Conservation (phyloP, 495 filamentous ascomycete species). For the Penicillium bialowiezense region DNA sequence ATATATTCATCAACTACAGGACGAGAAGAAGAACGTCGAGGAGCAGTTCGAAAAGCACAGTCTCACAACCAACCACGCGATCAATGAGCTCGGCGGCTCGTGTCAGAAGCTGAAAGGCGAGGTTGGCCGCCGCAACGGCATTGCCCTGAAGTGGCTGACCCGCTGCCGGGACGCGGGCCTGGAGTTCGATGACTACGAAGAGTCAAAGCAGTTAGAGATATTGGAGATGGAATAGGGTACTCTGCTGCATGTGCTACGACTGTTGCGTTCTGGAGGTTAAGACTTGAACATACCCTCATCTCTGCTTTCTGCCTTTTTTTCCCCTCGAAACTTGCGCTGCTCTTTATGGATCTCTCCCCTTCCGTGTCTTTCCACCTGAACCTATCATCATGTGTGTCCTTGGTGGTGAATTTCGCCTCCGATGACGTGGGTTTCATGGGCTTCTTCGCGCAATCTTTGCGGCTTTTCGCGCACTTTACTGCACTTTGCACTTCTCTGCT, state of each 20-base stretch:
- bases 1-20: constrained; percentile 91
- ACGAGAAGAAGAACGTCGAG: constrained; percentile 88
- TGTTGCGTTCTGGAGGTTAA: constrained; percentile 20
- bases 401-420: too few relatives aligned
- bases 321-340: constrained; percentile 2
- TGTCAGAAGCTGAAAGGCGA: constrained; percentile 90
- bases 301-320: neutral
- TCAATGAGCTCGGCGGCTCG: constrained; percentile 79
- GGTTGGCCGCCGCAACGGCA: constrained; percentile 51
- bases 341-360: constrained; percentile 1
- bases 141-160: constrained; percentile 72
- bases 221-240: constrained; percentile 36
- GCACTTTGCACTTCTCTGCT: neutral
- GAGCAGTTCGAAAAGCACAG: constrained; percentile 98
- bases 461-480: neutral
- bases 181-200: constrained; percentile 49
- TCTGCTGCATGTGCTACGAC: constrained; percentile 32
- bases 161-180: constrained; percentile 75
- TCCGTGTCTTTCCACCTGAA: neutral
- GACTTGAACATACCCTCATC: constrained; percentile 31
- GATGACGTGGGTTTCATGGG: neutral
- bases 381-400: neutral
- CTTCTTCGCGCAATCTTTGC: neutral
- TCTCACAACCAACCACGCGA: constrained; percentile 90
- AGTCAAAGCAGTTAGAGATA: constrained; percentile 40